Evolutionary conservation across 495 filamentous ascomycete species (phyloP), one percentile per base, ranked within the genome.

Genomic region (Neurospora sp.): DNA sequence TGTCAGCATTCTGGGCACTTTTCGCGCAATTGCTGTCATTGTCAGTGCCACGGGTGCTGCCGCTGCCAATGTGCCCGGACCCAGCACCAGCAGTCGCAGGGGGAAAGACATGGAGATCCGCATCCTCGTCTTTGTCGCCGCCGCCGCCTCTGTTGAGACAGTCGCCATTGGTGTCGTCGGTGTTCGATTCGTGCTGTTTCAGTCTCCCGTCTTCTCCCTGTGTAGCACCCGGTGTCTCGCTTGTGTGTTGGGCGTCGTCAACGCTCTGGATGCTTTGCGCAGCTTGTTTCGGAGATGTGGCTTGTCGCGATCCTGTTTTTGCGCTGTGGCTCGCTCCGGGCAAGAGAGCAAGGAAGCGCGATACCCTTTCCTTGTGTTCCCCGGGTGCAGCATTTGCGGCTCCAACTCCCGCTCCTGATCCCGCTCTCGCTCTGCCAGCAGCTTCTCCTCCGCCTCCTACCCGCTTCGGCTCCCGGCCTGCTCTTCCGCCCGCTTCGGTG

Each of bases 291-390:
- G 68, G 14, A 31, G 71, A 22, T 10, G 65, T 39, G 39, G 71
- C 27, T 73, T 73, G 71, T 70, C 68, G 61, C 37, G 71, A 37
- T 69, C 31, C 71, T 70, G 38, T 41, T 35, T 16, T 69, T 20
- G 38, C 59, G 71, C 53, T 69, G 71, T 41, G 37, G 46, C 48
- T 68, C 48, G 38, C 38, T 31, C 68, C 61, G 65, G 27, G 35
- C 27, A 65, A 65, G 27, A 65, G 53, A 65, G 53, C 53, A 16
- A 65, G 27, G 6, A 65, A 65, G 14, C 53, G 14, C 1, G 27
- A 65, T 65, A 14, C 53, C 27, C 16, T 65, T 65, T 65, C 53
- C 53, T 65, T 65, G 53, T 65, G 53, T 37, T 65, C 53, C 14
- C 53, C 53, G 53, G 53, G 7, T 18, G 53, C 27, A 65, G 27